Evolutionary conservation across 1,284 basidiomycete genomes (phyloP), one percentile per base, ranked within the genome.

Genomic region (Pterulicium gracile): DNA sequence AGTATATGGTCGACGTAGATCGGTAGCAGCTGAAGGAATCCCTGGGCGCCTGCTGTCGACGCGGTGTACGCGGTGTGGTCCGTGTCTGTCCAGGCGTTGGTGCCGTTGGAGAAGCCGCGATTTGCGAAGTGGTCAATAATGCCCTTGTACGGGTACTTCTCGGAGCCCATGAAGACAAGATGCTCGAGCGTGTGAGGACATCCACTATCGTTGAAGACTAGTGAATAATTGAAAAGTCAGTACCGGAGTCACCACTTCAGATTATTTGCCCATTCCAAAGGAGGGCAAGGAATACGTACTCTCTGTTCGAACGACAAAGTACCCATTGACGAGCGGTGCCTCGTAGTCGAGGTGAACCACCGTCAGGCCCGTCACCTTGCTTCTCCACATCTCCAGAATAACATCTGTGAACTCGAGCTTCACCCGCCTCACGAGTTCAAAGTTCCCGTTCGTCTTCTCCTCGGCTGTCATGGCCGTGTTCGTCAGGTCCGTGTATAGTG

Each of bases 1-100:
- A 99, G 77, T 52, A 98, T 90, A 61, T 99, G 96, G 64, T 99
- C 96, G 35, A 98, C 73, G 61, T 93, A 99, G 53, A 98, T 85
- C 2, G 95, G 95, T 17, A 98, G 71, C 50, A 98, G 78, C 56
- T 94, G 88, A 35, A 98, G 70, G 61, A 99, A 98, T 5, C 96
- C 96, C 58, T 96, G 89, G 50, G 87, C 84, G 49, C 96, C 96
- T 14, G 96, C 96, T 2, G 95, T 98, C n/a, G 89, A 88, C 52
- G 96, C 85, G 1, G 95, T 98, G 63, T 98, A 99, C 4, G 90
- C 91, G 17, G 93, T 95, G 56, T 90, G 82, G 56, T 91, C 89
- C 24, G 77, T 86, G 60, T 88, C 88, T 43, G 86, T 88, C 82
- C 80, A 87, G 13, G 85, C 86, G 58, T 88, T 87, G 15, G 95